Percentiles rank a stretch among this genome's conserved stretches.
Conservation (phyloP, 1,284 basidiomycete species). For the Ceratobasidium sp. region DNA sequence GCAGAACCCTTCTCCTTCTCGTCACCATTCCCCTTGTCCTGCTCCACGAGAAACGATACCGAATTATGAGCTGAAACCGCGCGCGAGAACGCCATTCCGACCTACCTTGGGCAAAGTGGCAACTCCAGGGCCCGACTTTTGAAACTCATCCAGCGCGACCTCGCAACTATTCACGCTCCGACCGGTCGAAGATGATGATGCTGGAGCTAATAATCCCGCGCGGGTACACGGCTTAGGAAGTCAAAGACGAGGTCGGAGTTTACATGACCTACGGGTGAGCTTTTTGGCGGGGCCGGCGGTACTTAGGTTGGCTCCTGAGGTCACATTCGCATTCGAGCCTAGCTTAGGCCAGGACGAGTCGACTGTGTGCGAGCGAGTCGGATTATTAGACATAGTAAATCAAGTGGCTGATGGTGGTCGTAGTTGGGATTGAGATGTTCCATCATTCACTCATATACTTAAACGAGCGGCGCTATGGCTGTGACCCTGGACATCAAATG, state of each 20-base stretch:
- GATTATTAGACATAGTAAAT: background rate
- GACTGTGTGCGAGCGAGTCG: background rate
- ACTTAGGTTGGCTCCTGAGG: background rate
- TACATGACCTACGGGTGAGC: conserved; percentile 21
- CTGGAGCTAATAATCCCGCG: conserved; percentile 5
- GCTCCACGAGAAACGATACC: too few species aligned
- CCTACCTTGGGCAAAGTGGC: conserved; percentile 22
- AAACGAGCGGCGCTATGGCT: conserved; percentile 33
- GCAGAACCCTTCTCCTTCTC: background rate
- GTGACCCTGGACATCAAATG: background rate
- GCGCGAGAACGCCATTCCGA: too few species aligned
- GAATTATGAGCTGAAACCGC: too few species aligned
- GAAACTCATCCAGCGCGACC: conserved; percentile 12
- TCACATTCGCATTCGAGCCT: conserved; percentile 3
- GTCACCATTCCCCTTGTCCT: too few species aligned
- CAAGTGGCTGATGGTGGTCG: conserved; percentile 6
- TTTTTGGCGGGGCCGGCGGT: conserved; percentile 7
- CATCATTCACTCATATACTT: background rate
- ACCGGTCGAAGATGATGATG: background rate
- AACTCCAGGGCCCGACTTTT: conserved; percentile 11
- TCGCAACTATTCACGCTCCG: background rate
- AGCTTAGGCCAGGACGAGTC: conserved; percentile 10
- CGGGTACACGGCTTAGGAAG: background rate
- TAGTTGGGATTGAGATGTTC: background rate
- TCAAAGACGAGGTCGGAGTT: conserved; percentile 1